Evolutionary conservation across 1,284 basidiomycete species (phyloP).

Genomic region (Irpex sp.): DNA sequence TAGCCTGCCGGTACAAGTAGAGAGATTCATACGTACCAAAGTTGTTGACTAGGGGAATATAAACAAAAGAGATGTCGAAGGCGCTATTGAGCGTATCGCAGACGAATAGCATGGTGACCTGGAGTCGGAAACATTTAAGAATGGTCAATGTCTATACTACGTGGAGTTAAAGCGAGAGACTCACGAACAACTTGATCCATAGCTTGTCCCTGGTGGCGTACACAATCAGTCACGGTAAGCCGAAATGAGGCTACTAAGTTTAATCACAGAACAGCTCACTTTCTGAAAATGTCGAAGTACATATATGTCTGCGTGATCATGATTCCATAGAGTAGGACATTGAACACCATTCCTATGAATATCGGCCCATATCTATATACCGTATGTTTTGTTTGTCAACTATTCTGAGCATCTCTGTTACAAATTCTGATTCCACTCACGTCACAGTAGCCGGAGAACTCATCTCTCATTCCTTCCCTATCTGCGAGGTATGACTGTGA

Average conservation of each 20-base stretch:
- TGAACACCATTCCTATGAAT: conserved; percentile 6
- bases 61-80: conserved; percentile 6
- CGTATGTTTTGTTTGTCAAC: neutral
- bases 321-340: conserved; percentile 5
- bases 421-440: neutral
- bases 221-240: neutral
- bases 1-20: no score
- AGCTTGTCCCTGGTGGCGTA: conserved; percentile 3
- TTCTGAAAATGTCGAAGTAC: conserved; percentile 3
- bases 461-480: neutral
- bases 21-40: conserved; percentile 1
- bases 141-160: neutral
- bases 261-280: neutral
- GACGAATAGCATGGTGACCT: neutral
- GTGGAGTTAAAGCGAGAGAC: neutral
- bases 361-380: conserved; percentile 4
- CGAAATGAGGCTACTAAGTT: neutral
- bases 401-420: neutral
- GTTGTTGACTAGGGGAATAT: conserved; percentile 5
- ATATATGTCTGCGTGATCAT: conserved; percentile 2
- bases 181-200: conserved; percentile 10
- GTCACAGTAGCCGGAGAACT: neutral
- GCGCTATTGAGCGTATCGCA: conserved; percentile 6
- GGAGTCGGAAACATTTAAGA: neutral
- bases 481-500: no score